A percentile compares a stretch with the other conserved stretches of the same genome.
phyloP scores from a whole-genome alignment of 495 filamentous ascomycete genomes.

The Emericellopsis terricola region DNA sequence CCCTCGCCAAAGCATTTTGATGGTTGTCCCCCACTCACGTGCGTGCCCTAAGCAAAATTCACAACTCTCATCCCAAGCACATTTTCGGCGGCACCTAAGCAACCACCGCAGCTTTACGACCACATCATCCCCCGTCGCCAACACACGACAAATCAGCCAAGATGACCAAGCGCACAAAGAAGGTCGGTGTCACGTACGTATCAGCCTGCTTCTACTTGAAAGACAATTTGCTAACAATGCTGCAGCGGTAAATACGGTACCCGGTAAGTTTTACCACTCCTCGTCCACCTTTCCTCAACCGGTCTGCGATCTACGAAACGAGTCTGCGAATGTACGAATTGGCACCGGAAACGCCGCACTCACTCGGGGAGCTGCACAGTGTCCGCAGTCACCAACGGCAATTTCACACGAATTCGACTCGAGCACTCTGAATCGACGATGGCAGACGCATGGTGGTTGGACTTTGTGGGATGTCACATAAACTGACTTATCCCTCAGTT shows the following conservation, averaged over 20 bases:
- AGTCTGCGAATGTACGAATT: background rate
- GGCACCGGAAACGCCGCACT: too few relatives aligned
- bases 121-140: conserved; percentile 4
- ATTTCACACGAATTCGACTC: too few relatives aligned
- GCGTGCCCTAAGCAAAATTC: conserved; percentile 6
- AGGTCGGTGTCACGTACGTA: conserved; percentile 67
- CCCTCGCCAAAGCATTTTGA: too few relatives aligned
- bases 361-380: too few relatives aligned
- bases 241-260: conserved; percentile 32
- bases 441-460: too few relatives aligned
- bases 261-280: conserved; percentile 22
- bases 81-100: conserved; percentile 2
- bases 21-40: conserved; percentile 3
- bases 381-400: too few relatives aligned
- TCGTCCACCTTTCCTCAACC: conserved; percentile 1
- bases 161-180: conserved; percentile 97
- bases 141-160: conserved; percentile 29
- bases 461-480: too few relatives aligned
- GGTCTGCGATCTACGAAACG: conserved; percentile 1
- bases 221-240: conserved; percentile 1
- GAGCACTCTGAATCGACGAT: too few relatives aligned
- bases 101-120: conserved; percentile 1
- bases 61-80: conserved; percentile 3
- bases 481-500: too few relatives aligned
- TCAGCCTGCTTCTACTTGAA: conserved; percentile 3